Conservation (phyloP, 2,329 filamentous ascomycete genomes). For the Penicillium sp. region DNA sequence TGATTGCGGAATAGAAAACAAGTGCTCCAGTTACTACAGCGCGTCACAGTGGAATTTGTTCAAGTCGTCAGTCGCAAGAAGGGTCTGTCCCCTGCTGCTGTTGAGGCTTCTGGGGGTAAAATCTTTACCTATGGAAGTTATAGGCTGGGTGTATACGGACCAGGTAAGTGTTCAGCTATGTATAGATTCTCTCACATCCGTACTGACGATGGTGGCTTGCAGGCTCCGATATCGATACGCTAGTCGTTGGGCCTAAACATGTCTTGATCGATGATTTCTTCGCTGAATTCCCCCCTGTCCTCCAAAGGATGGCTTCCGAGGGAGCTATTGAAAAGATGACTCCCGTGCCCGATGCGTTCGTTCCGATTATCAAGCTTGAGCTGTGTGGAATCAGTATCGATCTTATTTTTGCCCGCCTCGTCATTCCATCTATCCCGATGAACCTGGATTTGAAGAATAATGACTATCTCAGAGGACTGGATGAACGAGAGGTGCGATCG, state of each 20-base stretch:
- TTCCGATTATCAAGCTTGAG: conserved; percentile 97
- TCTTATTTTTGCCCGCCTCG: conserved; percentile 79
- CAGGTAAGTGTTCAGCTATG: conserved; percentile 48
- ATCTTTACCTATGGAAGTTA: conserved; percentile 97
- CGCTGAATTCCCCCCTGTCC: conserved; percentile 74
- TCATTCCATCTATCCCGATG: conserved; percentile 67
- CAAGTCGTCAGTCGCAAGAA: conserved; percentile 72
- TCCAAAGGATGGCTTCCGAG: conserved; percentile 70
- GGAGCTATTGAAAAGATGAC: conserved; percentile 83
- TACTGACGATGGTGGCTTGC: conserved; percentile 4
- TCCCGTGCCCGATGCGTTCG: conserved; percentile 83
- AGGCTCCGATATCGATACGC: conserved; percentile 96
- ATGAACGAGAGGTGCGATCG: conserved; percentile 81
- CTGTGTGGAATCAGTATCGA: conserved; percentile 90
- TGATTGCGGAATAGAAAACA: conserved; percentile 52
- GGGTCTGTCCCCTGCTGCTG: conserved; percentile 69
- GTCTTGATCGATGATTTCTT: conserved; percentile 91
- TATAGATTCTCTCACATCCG: not conserved
- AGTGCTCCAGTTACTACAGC: conserved; percentile 73
- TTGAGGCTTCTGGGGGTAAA: conserved; percentile 83
- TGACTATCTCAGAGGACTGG: conserved; percentile 76
- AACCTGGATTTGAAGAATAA: conserved; percentile 78
- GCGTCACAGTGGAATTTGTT: conserved; percentile 82
- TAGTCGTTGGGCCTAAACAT: conserved; percentile 87
- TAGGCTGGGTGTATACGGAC: conserved; percentile 87